Evolutionary conservation across 179 eudicot genomes (phyloP).

Genomic region (Actinidia polygama): DNA sequence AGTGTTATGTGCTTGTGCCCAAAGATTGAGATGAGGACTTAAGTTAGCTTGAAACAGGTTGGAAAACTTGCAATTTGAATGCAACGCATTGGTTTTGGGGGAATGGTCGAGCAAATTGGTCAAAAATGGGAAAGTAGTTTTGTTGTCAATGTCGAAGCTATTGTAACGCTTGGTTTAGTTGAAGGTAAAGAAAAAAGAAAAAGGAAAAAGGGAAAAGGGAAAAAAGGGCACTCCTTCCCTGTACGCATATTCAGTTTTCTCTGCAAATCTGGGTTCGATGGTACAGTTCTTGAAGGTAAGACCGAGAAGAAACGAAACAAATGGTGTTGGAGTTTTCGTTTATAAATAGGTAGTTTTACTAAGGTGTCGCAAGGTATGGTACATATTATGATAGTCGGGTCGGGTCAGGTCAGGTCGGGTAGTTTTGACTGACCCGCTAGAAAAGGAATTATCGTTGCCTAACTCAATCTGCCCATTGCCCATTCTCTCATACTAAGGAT

Average conservation of each 20-base stretch:
- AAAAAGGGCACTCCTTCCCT: no score
- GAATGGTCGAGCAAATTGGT: not conserved
- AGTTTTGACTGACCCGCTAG: no score
- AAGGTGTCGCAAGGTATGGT: no score
- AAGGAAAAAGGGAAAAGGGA: not conserved
- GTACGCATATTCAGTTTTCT: not conserved
- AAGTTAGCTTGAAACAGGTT: not conserved
- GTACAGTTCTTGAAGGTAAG: not conserved
- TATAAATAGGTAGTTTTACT: no score
- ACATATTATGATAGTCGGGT: no score
- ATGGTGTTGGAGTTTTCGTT: not conserved
- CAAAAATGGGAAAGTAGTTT: not conserved
- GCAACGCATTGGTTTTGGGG: slow-evolving; percentile 1
- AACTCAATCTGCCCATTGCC: no score
- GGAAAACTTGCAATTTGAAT: not conserved
- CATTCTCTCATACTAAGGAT: no score
- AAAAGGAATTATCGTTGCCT: no score
- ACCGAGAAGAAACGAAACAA: not conserved
- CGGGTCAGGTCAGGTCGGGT: no score
- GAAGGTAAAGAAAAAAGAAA: not conserved
- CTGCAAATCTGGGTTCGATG: not conserved
- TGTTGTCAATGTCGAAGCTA: not conserved
- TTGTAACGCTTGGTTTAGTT: not conserved
- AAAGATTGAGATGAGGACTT: not conserved
- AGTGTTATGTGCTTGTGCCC: no score